Evolutionary conservation across 108 stramenopile species (phyloP), one percentile per base, ranked within the genome.

Genomic region (Chaetoceros muelleri): DNA sequence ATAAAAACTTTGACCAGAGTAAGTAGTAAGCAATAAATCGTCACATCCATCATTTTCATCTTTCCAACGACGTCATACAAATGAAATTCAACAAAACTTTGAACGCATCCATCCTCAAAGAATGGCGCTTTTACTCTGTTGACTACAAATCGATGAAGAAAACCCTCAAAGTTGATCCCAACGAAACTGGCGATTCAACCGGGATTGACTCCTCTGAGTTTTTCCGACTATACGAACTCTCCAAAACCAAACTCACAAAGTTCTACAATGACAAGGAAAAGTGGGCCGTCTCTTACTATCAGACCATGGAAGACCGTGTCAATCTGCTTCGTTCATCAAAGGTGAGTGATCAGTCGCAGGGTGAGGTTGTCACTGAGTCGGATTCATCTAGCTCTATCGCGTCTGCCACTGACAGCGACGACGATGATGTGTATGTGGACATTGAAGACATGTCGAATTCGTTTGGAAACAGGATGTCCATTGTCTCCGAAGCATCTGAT

Each of bases 11-110:
- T n/a, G n/a, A n/a, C n/a, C n/a, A n/a, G n/a, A n/a, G n/a, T n/a
- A n/a, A n/a, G n/a, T n/a, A n/a, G n/a, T n/a, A n/a, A n/a, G n/a
- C n/a, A n/a, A n/a, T n/a, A n/a, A n/a, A n/a, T n/a, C n/a, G n/a
- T n/a, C 44, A 44, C 17, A 44, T 44, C 44, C 17, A 16, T 44
- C 44, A 44, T 16, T 44, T 17, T 16, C 10, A 44, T 44, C 44
- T 16, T 44, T 16, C 17, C 44, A 44, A 44, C n/a, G n/a, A n/a
- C n/a, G n/a, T n/a, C n/a, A 49, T 49, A 21, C 7, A 44, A 22
- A 78, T 78, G 76, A 73, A 71, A 47, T 78, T 78, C 62, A 72
- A 72, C 53, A 73, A 74, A 58, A 69, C 61, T 48, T 57, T 78
- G 18, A 57, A 65, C 24, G 65, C 70, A 49, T 30, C 48, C 27